Base-by-base conservation (phyloP, 208 protist species). In the Wallacemonas sp. region DNA sequence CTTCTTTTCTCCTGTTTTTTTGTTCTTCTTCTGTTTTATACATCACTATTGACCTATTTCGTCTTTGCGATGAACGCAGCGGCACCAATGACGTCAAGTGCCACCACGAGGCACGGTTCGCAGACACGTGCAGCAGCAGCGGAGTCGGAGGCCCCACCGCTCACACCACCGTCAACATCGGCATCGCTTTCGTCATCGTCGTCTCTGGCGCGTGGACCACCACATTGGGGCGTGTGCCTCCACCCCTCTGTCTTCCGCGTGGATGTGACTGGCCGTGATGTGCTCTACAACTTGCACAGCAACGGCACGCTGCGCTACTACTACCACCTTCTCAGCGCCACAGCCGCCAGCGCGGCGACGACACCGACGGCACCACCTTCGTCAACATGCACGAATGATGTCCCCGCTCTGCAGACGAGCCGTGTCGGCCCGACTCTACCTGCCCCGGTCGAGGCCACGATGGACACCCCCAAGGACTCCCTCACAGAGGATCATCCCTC, bases 181-280 rank as follows among this genome's bases (percentile, higher is more conserved):
- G 2, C 46, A 2, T 4, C 51, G 30, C 6, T 21, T 31, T 22
- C 30, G 12, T 33, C 28, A 11, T 2, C 28, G 33, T 12, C 17
- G 5, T 19, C 51, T 14, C 22, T 31, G 15, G 28, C 51, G 15
- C 14, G 14, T 3, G 17, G 6, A 5, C 51, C 51, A 17, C 51
- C 51, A 21, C 51, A 62, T 42, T 70, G 65, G 65, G 65, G 65
- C 6, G 65, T 70, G 27, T 70, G 6, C 15, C 38, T 70, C 5
- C 65, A 70, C 30, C 55, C 65, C 2, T 70, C 54, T 19, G 54
- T 70, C 19, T 70, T 70, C 24, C 55, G 59, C 1, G 30, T 66
- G 14, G 31, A 61, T 3, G 21, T 24, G 17, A 66, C 55, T 11
- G 66, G 39, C 19, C 58, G 44, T 8, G 54, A 72, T n/a, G 12